Base-by-base conservation (phyloP, 306 rosid species). In the Vachellia collinsii region DNA sequence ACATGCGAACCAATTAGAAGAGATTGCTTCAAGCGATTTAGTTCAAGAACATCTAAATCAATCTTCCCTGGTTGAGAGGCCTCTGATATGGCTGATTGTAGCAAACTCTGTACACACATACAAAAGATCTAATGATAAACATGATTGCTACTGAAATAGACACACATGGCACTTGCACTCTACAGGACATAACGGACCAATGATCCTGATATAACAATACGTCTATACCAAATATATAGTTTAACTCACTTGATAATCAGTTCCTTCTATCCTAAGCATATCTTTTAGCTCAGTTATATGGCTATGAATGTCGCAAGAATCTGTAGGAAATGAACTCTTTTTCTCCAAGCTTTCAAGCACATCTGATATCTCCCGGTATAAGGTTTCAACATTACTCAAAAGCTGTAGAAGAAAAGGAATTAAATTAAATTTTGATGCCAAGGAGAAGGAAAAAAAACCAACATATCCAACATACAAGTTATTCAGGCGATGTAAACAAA, bases 1-100 rank as follows among this genome's bases (percentile, higher is more conserved):
- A 90, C 88, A 85, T 86, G 90, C 41, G 97, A 90, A 76, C 87
- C 85, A 83, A 96, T 90, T 80, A 93, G 88, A 86, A 96, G 97
- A 75, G 97, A 85, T 6, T 89, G 94, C 72, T 92, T 90, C 83
- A 93, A 56, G 75, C 88, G 91, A 89, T 96, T 96, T 77, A 96
- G 81, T 79, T 91, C 94, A 75, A 96, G 86, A 83, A 89, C 81
- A 78, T 93, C 99, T 56, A 82, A 74, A 73, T 83, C 64, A 70
- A 64, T 84, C 82, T 89, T 78, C 64, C 85, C 88, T 20, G 82
- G 83, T 44, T 81, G 85, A 3, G 91, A 77, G 53, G 36, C 76
- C 80, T 72, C 92, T 80, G 77, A 20, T 42, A 11, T 43, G 61
- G 86, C 87, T 20, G 97, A 88, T 77, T 86, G 90, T 77, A 96